Base-by-base conservation (phyloP, 2,329 filamentous ascomycete genomes). In the Xylariales sp. region DNA sequence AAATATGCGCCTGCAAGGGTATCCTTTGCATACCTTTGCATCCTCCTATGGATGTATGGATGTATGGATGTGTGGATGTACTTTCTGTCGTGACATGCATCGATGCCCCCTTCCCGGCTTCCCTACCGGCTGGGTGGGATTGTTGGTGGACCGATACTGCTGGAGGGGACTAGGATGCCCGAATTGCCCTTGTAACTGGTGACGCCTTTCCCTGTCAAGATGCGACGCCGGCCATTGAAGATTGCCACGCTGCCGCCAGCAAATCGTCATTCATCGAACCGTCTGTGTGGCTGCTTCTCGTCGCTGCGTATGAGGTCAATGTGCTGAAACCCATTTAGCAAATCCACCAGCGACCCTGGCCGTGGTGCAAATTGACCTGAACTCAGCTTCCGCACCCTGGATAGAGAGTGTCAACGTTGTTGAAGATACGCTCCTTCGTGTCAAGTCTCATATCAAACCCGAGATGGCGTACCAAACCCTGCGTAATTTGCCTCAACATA, bases 21-120 rank as follows among this genome's bases (percentile, higher is more conserved):
- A 10, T 31, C 16, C 11, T 20, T 18, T 39, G 19, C 35, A 19
- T 27, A 24, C 10, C 21, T 40, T 18, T 25, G n/a, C n/a, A n/a
- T n/a, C n/a, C n/a, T n/a, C n/a, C n/a, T n/a, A n/a, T n/a, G n/a
- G n/a, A n/a, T n/a, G n/a, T n/a, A n/a, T n/a, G n/a, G n/a, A n/a
- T n/a, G n/a, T n/a, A n/a, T n/a, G n/a, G n/a, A n/a, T n/a, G n/a
- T n/a, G n/a, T n/a, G n/a, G n/a, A n/a, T n/a, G 25, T 27, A 29
- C 16, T 19, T 27, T 16, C 21, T 18, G 18, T 16, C 14, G 25
- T 27, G 24, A 27, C 36, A 39, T 39, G 36, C 24, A 39, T 24
- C 16, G 36, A 39, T 39, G 21, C 19, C 29, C 38, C 27, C 18
- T 40, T 33, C 38, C 33, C 38, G 38, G 38, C 38, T 40, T 40